These are phyloP conservation scores for Solanum hybrid DNA, from an alignment of 305 asterid genomes.

Conservation along the genomic window DNA sequence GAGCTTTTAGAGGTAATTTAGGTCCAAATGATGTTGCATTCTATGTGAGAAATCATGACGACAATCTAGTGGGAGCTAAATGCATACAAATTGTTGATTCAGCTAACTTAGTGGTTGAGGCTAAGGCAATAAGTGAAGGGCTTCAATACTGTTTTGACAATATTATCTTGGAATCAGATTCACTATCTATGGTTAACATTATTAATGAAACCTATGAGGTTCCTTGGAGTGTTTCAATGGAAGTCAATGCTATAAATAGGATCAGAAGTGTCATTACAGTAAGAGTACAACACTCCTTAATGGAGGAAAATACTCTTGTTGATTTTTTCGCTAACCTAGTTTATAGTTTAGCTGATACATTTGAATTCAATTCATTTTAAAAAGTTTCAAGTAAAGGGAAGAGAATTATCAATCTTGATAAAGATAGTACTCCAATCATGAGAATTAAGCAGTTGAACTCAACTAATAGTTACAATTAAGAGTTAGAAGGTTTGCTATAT, in stretches of 20 bases:
- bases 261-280: not conserved
- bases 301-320: not conserved
- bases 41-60: not conserved
- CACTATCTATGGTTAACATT: not conserved
- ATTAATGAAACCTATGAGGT: not conserved
- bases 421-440: not conserved
- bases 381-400: not conserved
- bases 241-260: not conserved
- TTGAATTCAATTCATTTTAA: not conserved
- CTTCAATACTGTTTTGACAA: not conserved
- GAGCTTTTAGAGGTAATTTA: not conserved
- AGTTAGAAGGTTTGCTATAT: not conserved
- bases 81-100: not conserved
- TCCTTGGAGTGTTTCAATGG: not conserved
- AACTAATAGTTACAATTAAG: not conserved
- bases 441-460: not conserved
- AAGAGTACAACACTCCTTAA: not conserved
- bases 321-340: not conserved
- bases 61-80: not conserved
- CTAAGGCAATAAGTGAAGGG: not conserved
- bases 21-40: not conserved
- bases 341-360: not conserved
- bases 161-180: not conserved
- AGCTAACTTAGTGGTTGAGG: not conserved
- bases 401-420: not conserved